Evolutionary conservation across 495 filamentous ascomycete species (phyloP).

Genomic region (Rhypophila decipiens): DNA sequence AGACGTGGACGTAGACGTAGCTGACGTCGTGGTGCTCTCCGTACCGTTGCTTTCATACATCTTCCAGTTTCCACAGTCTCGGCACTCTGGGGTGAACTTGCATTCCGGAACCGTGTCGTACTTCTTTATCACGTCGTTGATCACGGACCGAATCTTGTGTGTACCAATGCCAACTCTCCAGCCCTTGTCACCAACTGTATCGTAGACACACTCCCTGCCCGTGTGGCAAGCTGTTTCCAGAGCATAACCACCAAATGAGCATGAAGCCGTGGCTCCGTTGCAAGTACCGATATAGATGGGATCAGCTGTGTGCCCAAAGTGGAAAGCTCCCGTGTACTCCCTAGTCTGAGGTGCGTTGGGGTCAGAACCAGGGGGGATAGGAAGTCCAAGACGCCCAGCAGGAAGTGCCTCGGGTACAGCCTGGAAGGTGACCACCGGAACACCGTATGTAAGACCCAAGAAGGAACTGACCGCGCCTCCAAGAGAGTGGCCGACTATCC

Average conservation of each 20-base stretch:
- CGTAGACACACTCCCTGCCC: slow-evolving; percentile 80
- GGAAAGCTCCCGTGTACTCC: slow-evolving; percentile 70
- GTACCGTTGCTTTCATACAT: slow-evolving; percentile 87
- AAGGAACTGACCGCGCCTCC: slow-evolving; percentile 82
- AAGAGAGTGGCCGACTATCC: slow-evolving; percentile 84
- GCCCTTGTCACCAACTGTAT: slow-evolving; percentile 81
- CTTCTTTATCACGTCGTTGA: slow-evolving; percentile 72
- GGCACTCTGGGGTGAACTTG: slow-evolving; percentile 63
- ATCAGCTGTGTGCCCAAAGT: slow-evolving; percentile 94
- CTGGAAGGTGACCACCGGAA: slow-evolving; percentile 84
- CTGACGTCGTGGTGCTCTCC: slow-evolving; percentile 60
- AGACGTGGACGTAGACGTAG: slow-evolving; percentile 45
- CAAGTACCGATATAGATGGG: slow-evolving; percentile 92
- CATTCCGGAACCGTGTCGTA: slow-evolving; percentile 78
- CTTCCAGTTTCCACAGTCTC: slow-evolving; percentile 90
- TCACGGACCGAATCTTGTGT: slow-evolving; percentile 80
- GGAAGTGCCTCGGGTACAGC: slow-evolving; percentile 86
- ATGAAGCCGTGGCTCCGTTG: slow-evolving; percentile 79
- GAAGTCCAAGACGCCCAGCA: slow-evolving; percentile 77
- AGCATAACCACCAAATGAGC: slow-evolving; percentile 90
- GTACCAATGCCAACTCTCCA: slow-evolving; percentile 83
- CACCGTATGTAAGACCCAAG: slow-evolving; percentile 82
- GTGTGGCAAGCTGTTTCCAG: slow-evolving; percentile 89
- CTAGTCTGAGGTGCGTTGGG: slow-evolving; percentile 63
- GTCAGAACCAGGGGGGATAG: slow-evolving; percentile 71